A percentile compares a stretch with the other conserved stretches of the same genome.
Conservation (phyloP, 305 asterid genomes). For the Galium porrigens region DNA sequence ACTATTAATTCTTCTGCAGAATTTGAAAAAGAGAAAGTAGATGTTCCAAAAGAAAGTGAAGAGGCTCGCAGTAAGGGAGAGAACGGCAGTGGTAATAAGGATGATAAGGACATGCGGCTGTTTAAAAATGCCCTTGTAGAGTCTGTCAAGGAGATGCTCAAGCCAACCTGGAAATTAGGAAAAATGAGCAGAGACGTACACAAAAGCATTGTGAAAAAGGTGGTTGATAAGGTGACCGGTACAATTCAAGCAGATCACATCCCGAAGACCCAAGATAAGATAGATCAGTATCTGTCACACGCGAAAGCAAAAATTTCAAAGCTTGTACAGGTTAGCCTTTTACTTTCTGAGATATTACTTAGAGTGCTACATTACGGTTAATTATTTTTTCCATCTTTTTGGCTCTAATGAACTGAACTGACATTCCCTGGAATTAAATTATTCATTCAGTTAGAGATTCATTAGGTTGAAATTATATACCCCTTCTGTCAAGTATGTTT, state of each 20-base stretch:
- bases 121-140: conserved; percentile 74
- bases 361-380: background rate
- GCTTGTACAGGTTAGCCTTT: conserved; percentile 62
- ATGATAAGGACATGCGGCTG: conserved; percentile 59
- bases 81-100: conserved; percentile 40
- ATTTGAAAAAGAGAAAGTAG: conserved; percentile 23
- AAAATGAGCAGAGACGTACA: conserved; percentile 79
- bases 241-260: conserved; percentile 53
- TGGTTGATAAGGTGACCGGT: conserved; percentile 75
- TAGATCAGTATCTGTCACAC: conserved; percentile 56
- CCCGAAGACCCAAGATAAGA: conserved; percentile 67
- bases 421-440: background rate
- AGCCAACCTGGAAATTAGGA: conserved; percentile 95
- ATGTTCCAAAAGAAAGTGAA: conserved; percentile 27
- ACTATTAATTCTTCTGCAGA: conserved; percentile 16
- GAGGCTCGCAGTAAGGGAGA: conserved; percentile 38
- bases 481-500: background rate
- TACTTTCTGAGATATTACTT: background rate
- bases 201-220: conserved; percentile 83
- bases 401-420: background rate
- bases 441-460: background rate
- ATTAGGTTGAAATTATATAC: background rate
- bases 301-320: conserved; percentile 69
- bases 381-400: background rate
- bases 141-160: conserved; percentile 72